Evolutionary conservation across 495 filamentous ascomycete genomes (phyloP), one percentile per base, ranked within the genome.

Genomic region (Podospora appendiculata): DNA sequence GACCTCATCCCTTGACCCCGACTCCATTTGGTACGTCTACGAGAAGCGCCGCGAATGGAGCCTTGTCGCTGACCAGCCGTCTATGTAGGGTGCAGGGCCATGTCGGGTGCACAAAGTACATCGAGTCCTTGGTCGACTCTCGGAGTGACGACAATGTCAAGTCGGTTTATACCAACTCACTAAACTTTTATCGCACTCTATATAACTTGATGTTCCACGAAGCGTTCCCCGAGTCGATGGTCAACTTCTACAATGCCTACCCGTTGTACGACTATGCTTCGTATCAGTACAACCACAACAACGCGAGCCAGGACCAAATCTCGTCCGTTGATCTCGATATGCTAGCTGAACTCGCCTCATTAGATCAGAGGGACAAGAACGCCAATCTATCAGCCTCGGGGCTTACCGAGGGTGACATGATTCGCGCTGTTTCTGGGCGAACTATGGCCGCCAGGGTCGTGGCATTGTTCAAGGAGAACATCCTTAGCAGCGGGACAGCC

Each of bases 241-340:
- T 64, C 19, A 70, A 65, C 52, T 74, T 67, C 52, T 59, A 59
- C 34, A 63, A 73, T 33, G 72, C 72, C 2, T 73, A 70, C 46
- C 53, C 64, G n/a, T 40, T 74, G 13, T 76, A 73, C 57, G 69
- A 73, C 44, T 72, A 68, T 50, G 71, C 70, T n/a, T 40, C 36
- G 6, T 76, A 69, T 47, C 62, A 60, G 36, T 69, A 66, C 52
- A 58, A 50, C 43, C 71, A 76, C 51, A 56, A 68, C 56, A 53
- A 53, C n/a, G 50, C 54, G 2, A 61, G 60, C 7, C 54, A 39
- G 6, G 19, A 47, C 0, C 18, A 43, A 17, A 59, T 74, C 3
- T 55, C 50, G 12, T 38, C 8, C 0, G 56, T 47, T 18, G 58
- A 65, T 2, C 40, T 76, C 0, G 47, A 14, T 0, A 40, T 54